phyloP scores from a whole-genome alignment of 2,329 filamentous ascomycete species.

The Microsporum ferrugineum region DNA sequence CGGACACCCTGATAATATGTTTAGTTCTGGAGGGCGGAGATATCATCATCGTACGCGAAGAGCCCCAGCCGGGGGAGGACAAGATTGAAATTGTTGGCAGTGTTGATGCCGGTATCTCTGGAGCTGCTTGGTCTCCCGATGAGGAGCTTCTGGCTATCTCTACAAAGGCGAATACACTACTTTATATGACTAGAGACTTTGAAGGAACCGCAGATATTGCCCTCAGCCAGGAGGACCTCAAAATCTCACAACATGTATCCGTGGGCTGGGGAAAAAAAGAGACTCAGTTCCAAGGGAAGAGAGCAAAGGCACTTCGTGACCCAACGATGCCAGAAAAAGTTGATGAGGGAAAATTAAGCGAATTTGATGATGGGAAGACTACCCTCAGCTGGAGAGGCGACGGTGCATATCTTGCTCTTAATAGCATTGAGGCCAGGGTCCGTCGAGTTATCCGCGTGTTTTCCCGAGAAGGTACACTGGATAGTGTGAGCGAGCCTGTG shows the following conservation, averaged over 20 bases:
- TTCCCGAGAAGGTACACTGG: slow-evolving; percentile 76
- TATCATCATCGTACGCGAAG: slow-evolving; percentile 73
- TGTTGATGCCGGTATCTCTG: slow-evolving; percentile 80
- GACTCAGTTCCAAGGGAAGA: slow-evolving; percentile 90
- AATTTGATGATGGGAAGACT: slow-evolving; percentile 58
- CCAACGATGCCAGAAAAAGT: slow-evolving; percentile 90
- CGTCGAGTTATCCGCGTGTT: slow-evolving; percentile 81
- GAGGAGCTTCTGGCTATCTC: slow-evolving; percentile 79
- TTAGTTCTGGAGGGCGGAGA: slow-evolving; percentile 83
- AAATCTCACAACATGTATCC: slow-evolving; percentile 83
- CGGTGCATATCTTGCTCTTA: slow-evolving; percentile 80
- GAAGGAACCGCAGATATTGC: slow-evolving; percentile 67
- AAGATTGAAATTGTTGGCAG: slow-evolving; percentile 92
- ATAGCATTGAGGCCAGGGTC: slow-evolving; percentile 55
- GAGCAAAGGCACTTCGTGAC: slow-evolving; percentile 75
- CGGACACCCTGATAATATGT: slow-evolving; percentile 65
- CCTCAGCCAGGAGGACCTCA: slow-evolving; percentile 65
- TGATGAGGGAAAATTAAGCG: slow-evolving; percentile 67
- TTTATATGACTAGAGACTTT: slow-evolving; percentile 89
- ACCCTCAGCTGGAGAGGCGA: slow-evolving; percentile 90
- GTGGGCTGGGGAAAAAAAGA: slow-evolving; percentile 98
- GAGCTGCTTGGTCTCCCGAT: slow-evolving; percentile 87
- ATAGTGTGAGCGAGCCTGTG: slow-evolving; percentile 89
- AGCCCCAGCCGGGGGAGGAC: slow-evolving; percentile 53
- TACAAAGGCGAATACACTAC: slow-evolving; percentile 64